Conservation (phyloP, 495 filamentous ascomycete genomes). For the Ramalina intermedia region DNA sequence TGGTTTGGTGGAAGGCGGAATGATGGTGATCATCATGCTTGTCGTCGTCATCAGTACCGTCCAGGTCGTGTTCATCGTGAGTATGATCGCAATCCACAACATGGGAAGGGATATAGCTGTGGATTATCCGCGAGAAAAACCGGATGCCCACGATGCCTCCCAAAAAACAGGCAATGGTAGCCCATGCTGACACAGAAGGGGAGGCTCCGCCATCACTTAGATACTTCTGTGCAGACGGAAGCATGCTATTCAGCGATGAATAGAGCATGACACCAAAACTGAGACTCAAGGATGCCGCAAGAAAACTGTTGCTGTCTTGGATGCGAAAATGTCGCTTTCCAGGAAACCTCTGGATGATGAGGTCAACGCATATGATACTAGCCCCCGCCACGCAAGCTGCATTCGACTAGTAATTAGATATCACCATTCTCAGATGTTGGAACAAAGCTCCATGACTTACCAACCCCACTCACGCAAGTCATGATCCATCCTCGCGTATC, state of each 20-base stretch:
- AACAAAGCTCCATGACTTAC: conserved; percentile 25
- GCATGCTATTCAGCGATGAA: conserved; percentile 86
- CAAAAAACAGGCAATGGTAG: conserved; percentile 64
- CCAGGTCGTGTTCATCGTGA: conserved; percentile 41
- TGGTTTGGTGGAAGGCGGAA: conserved; percentile 1
- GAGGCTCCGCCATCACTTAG: conserved; percentile 52
- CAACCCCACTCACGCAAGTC: conserved; percentile 70
- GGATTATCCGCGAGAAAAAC: conserved; percentile 61
- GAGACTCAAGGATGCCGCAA: conserved; percentile 76
- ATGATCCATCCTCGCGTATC: conserved; percentile 92
- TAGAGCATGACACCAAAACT: conserved; percentile 99
- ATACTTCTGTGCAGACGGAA: conserved; percentile 69
- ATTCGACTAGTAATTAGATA: conserved; percentile 1
- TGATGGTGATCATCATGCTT: conserved; percentile 12
- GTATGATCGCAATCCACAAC: conserved; percentile 85
- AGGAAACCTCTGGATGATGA: conserved; percentile 55
- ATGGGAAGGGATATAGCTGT: conserved; percentile 78
- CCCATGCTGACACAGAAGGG: conserved; percentile 50
- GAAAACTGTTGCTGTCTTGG: conserved; percentile 73
- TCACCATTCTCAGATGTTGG: not conserved
- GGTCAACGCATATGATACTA: conserved; percentile 73
- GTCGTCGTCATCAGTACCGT: conserved; percentile 21
- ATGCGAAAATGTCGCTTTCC: conserved; percentile 68
- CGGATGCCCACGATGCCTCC: conserved; percentile 75
- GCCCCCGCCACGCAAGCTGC: conserved; percentile 71